A percentile compares a stretch with the other conserved stretches of the same genome.
Evolutionary conservation across 2,329 filamentous ascomycete species (phyloP).

Genomic region (Ophiostoma ulmi): DNA sequence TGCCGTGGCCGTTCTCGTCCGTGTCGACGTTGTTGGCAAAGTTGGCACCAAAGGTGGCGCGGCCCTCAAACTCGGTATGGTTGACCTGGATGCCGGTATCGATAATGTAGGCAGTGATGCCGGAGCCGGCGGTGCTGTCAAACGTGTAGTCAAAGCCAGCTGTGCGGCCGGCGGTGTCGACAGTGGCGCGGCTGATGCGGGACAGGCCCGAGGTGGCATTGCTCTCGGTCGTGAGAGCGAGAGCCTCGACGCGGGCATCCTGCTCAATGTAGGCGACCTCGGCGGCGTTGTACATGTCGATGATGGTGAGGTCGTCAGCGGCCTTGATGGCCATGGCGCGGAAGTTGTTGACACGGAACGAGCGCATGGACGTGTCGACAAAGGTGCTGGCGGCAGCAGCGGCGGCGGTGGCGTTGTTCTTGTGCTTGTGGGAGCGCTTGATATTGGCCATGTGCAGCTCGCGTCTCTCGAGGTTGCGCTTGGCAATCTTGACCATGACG

Average conservation of each 20-base stretch:
- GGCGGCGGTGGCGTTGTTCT: slow-evolving; percentile 29
- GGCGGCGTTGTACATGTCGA: slow-evolving; percentile 43
- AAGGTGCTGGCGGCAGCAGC: neutral
- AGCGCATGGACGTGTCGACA: slow-evolving; percentile 34
- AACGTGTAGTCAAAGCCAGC: slow-evolving; percentile 38
- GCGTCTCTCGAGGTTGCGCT: slow-evolving; percentile 46
- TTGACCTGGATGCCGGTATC: slow-evolving; percentile 58
- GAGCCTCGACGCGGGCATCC: slow-evolving; percentile 42
- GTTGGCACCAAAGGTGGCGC: slow-evolving; percentile 36
- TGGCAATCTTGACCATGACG: slow-evolving; percentile 47
- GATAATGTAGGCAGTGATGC: slow-evolving; percentile 59
- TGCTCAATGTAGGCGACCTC: slow-evolving; percentile 43
- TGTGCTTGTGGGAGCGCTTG: slow-evolving; percentile 26
- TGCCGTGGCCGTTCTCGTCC: slow-evolving; percentile 26
- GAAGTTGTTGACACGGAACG: slow-evolving; percentile 47
- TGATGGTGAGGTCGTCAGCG: slow-evolving; percentile 35
- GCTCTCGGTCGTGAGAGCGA: slow-evolving; percentile 44
- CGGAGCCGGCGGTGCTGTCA: slow-evolving; percentile 47
- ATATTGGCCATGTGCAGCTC: slow-evolving; percentile 38
- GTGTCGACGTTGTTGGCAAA: neutral
- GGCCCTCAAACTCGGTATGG: slow-evolving; percentile 54
- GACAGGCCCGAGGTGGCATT: slow-evolving; percentile 51
- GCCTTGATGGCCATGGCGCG: slow-evolving; percentile 44
- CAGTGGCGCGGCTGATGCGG: slow-evolving; percentile 45
- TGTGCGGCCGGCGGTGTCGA: slow-evolving; percentile 28